Evolutionary conservation across 208 protist species (phyloP).

Genomic region (Trypanosoma mega): DNA sequence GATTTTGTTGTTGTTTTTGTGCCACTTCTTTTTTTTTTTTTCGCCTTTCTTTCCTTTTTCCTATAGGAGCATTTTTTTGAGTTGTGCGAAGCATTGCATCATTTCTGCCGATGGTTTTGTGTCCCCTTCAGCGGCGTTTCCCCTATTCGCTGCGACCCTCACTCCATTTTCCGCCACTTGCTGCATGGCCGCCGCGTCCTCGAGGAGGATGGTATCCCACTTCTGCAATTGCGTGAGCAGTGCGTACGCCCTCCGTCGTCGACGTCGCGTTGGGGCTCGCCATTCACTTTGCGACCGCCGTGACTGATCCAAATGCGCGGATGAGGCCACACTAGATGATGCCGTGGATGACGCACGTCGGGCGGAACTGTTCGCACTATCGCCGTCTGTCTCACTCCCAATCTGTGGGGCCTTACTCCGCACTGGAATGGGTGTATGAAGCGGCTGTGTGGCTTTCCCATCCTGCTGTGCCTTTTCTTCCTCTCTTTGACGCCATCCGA

Average conservation of each 20-base stretch:
- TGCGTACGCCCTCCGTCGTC: constrained; percentile 24
- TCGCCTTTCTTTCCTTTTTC: too few relatives aligned
- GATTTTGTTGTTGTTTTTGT: too few relatives aligned
- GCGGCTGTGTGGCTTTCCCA: constrained; percentile 10
- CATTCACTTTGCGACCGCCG: too few relatives aligned
- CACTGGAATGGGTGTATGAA: constrained; percentile 11
- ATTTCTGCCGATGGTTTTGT: background rate
- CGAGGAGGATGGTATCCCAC: constrained; percentile 39
- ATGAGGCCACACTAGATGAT: background rate
- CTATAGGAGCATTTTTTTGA: too few relatives aligned
- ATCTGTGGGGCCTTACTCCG: background rate
- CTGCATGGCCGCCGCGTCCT: constrained; percentile 5
- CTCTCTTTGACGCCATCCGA: constrained; percentile 26
- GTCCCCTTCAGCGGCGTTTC: constrained; percentile 1
- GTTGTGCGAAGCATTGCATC: background rate
- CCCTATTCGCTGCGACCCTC: background rate
- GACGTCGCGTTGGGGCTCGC: constrained; percentile 23
- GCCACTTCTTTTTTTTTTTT: too few relatives aligned
- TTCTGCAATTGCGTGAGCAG: constrained; percentile 51
- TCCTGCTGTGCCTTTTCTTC: constrained; percentile 11
- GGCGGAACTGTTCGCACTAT: too few relatives aligned
- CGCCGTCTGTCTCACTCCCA: constrained; percentile 10
- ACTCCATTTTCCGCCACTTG: constrained; percentile 11
- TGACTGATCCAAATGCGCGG: too few relatives aligned
- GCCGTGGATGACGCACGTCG: constrained; percentile 9